Evolutionary conservation across 1,139 yeast genomes (phyloP).

Genomic region (Diutina pseudorugosa): DNA sequence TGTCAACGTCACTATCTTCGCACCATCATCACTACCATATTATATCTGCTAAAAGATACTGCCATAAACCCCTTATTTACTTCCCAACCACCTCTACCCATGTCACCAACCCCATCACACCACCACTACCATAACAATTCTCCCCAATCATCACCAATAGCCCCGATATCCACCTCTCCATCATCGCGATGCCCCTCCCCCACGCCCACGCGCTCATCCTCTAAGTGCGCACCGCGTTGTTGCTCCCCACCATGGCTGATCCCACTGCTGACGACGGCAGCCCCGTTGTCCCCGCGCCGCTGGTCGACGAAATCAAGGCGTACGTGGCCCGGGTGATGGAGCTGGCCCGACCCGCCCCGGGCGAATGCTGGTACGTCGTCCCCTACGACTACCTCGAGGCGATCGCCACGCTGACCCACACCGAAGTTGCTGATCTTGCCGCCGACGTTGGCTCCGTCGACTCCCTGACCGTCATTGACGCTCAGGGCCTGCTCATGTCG

Average conservation of each 20-base stretch:
- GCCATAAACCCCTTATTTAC: too few species aligned
- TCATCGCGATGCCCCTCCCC: not conserved
- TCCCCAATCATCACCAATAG: not conserved
- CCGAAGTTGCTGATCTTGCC: not conserved
- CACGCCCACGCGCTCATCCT: not conserved
- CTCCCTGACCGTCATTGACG: not conserved
- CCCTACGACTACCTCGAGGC: not conserved
- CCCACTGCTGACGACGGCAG: not conserved
- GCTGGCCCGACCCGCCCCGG: not conserved
- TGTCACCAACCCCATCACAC: too few species aligned
- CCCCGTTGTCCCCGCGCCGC: not conserved
- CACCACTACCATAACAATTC: not conserved
- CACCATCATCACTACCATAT: too few species aligned
- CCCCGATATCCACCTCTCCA: too few species aligned
- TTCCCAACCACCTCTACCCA: too few species aligned
- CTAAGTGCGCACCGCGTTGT: not conserved
- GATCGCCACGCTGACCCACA: not conserved
- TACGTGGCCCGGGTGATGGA: not conserved
- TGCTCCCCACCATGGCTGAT: not conserved
- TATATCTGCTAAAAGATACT: too few species aligned
- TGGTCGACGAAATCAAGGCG: not conserved
- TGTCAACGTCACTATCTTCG: too few species aligned
- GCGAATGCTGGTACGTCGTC: conserved; percentile 1
- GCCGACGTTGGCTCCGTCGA: not conserved
- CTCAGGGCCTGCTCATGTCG: not conserved